Conservation (phyloP, 1,284 basidiomycete genomes). For the Puccinia horiana region DNA sequence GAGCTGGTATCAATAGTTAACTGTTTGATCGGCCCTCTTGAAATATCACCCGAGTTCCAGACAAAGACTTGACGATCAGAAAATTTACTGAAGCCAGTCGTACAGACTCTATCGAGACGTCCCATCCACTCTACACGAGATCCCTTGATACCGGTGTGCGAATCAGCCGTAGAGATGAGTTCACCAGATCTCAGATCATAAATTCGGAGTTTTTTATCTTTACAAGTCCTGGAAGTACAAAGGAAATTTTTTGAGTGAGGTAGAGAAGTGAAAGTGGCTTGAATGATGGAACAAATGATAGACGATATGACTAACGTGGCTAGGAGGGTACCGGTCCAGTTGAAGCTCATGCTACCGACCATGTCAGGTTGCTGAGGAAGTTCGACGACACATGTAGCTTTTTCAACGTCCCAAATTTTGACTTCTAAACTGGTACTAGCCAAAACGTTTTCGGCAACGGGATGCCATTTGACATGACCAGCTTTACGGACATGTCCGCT, state of each 20-base stretch:
- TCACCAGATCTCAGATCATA: constrained; percentile 82
- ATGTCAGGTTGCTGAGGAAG: constrained; percentile 80
- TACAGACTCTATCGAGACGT: constrained; percentile 79
- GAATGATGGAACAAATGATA: not conserved
- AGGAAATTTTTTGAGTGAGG: constrained; percentile 61
- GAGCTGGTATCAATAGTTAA: constrained; percentile 79
- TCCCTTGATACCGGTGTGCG: constrained; percentile 91
- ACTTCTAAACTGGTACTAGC: constrained; percentile 87
- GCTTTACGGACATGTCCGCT: constrained; percentile 76
- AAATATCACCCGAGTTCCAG: constrained; percentile 77
- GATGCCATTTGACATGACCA: constrained; percentile 92
- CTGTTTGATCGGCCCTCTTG: constrained; percentile 69
- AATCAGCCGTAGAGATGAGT: constrained; percentile 78
- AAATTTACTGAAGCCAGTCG: constrained; percentile 93
- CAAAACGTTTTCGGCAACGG: constrained; percentile 81
- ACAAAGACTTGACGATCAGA: constrained; percentile 84
- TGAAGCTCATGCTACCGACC: constrained; percentile 83
- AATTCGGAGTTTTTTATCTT: constrained; percentile 86
- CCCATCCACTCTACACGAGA: constrained; percentile 89
- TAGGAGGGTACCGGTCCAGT: constrained; percentile 74
- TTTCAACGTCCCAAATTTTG: constrained; percentile 85
- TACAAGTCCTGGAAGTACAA: constrained; percentile 65
- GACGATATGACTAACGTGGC: constrained; percentile 62
- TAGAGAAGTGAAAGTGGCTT: not conserved
- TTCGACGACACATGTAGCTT: constrained; percentile 65